Evolutionary conservation across 2,329 filamentous ascomycete genomes (phyloP), one percentile per base, ranked within the genome.

Genomic region (Calonectria crousiana): DNA sequence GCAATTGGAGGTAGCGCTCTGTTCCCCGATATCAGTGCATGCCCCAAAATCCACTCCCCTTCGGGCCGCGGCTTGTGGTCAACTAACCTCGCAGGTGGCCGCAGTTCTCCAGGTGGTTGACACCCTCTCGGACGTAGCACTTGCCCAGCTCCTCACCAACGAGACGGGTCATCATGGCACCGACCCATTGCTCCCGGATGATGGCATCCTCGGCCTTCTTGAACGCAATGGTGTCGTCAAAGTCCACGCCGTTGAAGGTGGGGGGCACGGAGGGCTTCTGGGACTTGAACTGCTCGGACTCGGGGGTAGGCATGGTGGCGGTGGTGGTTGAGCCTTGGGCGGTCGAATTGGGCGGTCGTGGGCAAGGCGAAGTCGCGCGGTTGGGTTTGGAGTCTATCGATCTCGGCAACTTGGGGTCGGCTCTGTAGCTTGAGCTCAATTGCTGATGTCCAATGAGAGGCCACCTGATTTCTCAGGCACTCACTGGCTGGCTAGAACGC

Each of bases 61-160:
- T 28, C 67, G 71, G 60, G 26, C 32, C 72, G 68, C 11, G 38
- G 28, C 13, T 62, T 67, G 38, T 28, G 23, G 11, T 60, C 66
- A 66, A 87, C 93, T 89, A 84, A 97, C 95, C 94, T 93, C 95
- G 90, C 86, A 96, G 85, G 81, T 90, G 88, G 78, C 94, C 94
- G 85, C 95, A 97, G 87, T 96, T 97, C 90, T 96, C 95, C 84
- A 97, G 86, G 84, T 97, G 95, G 85, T 97, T 97, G 78, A 96
- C 94, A 71, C 95, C 95, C 86, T 97, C 94, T 79, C 92, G 90
- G 85, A 92, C 92, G 86, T 97, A 97, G 89, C 95, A 97, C 88
- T 95, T 96, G 85, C 93, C 90, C 87, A 97, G 88, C 88, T 97
- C 95, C 84, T 96, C 93, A 77, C 94, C 89, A 70, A 97, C 94